These are phyloP conservation scores for Fusarium siculi DNA, from an alignment of 2,329 filamentous ascomycete genomes.

Conservation along the genomic window DNA sequence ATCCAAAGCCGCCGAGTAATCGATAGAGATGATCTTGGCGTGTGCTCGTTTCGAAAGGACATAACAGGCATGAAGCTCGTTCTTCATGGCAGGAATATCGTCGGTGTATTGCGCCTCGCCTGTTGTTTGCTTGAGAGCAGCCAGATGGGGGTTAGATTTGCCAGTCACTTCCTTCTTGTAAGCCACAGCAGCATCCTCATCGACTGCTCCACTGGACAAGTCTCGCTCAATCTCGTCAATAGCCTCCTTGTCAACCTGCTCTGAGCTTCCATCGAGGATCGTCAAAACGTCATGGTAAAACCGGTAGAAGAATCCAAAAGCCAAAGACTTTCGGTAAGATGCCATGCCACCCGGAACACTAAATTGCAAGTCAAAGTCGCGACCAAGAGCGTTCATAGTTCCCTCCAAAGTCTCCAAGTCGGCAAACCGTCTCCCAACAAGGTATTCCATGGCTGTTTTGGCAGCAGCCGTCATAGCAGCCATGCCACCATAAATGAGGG, in stretches of 20 bases:
- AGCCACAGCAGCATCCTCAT: constrained; percentile 76
- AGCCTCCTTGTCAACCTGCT: constrained; percentile 74
- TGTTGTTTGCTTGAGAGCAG: constrained; percentile 91
- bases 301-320: constrained; percentile 94
- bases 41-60: constrained; percentile 90
- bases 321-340: constrained; percentile 90
- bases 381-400: constrained; percentile 87
- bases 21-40: constrained; percentile 83
- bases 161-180: constrained; percentile 88
- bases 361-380: constrained; percentile 89
- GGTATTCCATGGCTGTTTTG: constrained; percentile 77
- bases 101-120: constrained; percentile 97
- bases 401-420: constrained; percentile 88
- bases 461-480: constrained; percentile 91
- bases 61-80: constrained; percentile 88
- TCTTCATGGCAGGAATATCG: constrained; percentile 86
- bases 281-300: constrained; percentile 92
- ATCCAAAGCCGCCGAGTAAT: constrained; percentile 79
- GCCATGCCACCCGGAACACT: constrained; percentile 98
- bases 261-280: constrained; percentile 61
- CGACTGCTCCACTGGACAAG: constrained; percentile 83
- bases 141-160: constrained; percentile 86
- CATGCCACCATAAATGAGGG: constrained; percentile 94
- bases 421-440: constrained; percentile 82
- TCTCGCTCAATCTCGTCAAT: constrained; percentile 86